These are phyloP conservation scores for Annulohypoxylon nitens DNA, from an alignment of 495 filamentous ascomycete genomes.

Conservation along the genomic window DNA sequence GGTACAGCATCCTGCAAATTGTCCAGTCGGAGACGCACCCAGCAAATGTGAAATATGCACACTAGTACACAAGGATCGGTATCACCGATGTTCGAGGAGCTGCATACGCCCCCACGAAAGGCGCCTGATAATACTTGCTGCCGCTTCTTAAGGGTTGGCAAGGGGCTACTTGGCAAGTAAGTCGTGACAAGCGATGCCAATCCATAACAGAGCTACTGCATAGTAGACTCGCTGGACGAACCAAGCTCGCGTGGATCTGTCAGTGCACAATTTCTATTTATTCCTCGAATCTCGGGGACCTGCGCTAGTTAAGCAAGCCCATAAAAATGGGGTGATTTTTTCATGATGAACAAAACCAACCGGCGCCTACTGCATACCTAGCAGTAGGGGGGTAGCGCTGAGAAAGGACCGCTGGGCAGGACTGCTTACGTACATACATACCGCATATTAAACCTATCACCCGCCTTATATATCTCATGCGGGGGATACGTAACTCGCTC, in stretches of 20 bases:
- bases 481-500: conserved; percentile 35
- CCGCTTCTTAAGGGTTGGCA: conserved; percentile 19
- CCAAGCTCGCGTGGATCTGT: conserved; percentile 40
- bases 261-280: conserved; percentile 32
- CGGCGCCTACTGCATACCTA: neutral
- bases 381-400: conserved; percentile 1
- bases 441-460: conserved; percentile 27
- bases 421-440: conserved; percentile 28
- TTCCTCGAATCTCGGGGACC: conserved; percentile 48
- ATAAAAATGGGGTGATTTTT: conserved; percentile 49
- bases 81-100: conserved; percentile 30
- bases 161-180: conserved; percentile 23
- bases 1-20: conserved; percentile 28
- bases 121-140: conserved; percentile 30
- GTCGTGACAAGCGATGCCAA: conserved; percentile 22
- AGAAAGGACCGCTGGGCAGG: neutral
- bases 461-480: conserved; percentile 28
- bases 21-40: conserved; percentile 27
- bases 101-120: conserved; percentile 19
- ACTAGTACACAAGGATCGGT: conserved; percentile 25
- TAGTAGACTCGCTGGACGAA: conserved; percentile 3
- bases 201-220: conserved; percentile 19
- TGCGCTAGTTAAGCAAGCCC: conserved; percentile 41
- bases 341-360: conserved; percentile 24
- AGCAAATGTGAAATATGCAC: conserved; percentile 1